Evolutionary conservation across 345 rosid species (phyloP).

Genomic region (Xanthoceras sorbifolium): DNA sequence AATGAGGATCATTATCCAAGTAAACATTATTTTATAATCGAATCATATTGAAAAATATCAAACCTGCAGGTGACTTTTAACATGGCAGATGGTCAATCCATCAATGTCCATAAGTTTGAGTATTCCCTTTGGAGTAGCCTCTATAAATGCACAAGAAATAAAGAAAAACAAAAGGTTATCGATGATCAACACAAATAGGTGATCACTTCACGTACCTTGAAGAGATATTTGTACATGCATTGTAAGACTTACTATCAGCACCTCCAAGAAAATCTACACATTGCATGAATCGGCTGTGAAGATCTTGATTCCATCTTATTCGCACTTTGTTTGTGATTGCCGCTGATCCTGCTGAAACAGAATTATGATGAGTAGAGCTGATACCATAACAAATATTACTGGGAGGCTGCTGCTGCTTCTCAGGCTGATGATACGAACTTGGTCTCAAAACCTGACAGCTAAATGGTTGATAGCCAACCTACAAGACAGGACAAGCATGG

Average conservation of each 20-base stretch:
- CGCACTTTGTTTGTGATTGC: slow-evolving; percentile 20
- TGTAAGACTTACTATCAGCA: slow-evolving; percentile 27
- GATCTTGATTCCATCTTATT: slow-evolving; percentile 40
- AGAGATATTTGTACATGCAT: neutral
- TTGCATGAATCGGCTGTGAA: slow-evolving; percentile 37
- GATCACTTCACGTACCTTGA: neutral
- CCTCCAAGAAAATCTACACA: slow-evolving; percentile 37
- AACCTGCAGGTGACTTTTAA: slow-evolving; percentile 45
- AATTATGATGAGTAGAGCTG: neutral
- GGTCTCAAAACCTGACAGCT: slow-evolving; percentile 14
- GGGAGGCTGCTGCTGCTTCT: neutral
- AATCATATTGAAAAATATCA: neutral
- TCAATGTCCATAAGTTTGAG: slow-evolving; percentile 31
- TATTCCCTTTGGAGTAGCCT: slow-evolving; percentile 40
- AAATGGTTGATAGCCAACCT: slow-evolving; percentile 11
- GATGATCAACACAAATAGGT: neutral
- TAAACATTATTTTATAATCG: neutral
- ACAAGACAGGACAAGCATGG: neutral
- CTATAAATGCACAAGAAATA: slow-evolving; percentile 13
- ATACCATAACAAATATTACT: neutral
- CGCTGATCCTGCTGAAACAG: slow-evolving; percentile 9
- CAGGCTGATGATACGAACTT: neutral
- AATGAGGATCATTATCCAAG: neutral
- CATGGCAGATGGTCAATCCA: slow-evolving; percentile 35
- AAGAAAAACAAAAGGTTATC: neutral